These are phyloP conservation scores for Scleromitrula shiraiana DNA, from an alignment of 2,329 filamentous ascomycete genomes.

Conservation along the genomic window DNA sequence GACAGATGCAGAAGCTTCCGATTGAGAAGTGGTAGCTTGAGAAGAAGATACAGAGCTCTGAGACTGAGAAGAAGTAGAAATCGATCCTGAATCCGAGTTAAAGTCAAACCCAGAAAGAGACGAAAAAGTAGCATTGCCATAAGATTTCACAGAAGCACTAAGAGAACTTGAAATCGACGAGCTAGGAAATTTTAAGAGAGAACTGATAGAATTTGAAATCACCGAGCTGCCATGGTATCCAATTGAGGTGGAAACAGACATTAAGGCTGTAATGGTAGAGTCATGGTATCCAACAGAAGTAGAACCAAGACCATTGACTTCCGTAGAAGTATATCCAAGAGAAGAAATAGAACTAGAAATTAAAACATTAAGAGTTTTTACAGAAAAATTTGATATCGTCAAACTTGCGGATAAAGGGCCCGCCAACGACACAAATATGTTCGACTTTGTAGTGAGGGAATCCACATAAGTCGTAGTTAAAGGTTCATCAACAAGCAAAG, in stretches of 20 bases:
- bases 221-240: neutral
- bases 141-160: neutral
- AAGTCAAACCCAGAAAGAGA: constrained; percentile 10
- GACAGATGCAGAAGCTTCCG: neutral
- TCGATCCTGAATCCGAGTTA: constrained; percentile 12
- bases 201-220: constrained; percentile 3
- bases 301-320: neutral
- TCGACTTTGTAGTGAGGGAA: neutral
- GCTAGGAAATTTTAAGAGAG: neutral
- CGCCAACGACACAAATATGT: neutral
- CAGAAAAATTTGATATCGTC: neutral
- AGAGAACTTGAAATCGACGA: constrained; percentile 4
- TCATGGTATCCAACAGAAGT: constrained; percentile 4
- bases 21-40: neutral
- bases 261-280: neutral
- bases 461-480: neutral
- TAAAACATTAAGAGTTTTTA: neutral
- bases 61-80: constrained; percentile 3
- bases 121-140: neutral
- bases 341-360: constrained; percentile 7
- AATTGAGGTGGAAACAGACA: neutral
- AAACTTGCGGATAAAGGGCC: constrained; percentile 4
- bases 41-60: constrained; percentile 4
- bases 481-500: constrained; percentile 9
- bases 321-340: constrained; percentile 4